phyloP scores from a whole-genome alignment of 2,329 filamentous ascomycete species.

The Pleoardoris graminearum region DNA sequence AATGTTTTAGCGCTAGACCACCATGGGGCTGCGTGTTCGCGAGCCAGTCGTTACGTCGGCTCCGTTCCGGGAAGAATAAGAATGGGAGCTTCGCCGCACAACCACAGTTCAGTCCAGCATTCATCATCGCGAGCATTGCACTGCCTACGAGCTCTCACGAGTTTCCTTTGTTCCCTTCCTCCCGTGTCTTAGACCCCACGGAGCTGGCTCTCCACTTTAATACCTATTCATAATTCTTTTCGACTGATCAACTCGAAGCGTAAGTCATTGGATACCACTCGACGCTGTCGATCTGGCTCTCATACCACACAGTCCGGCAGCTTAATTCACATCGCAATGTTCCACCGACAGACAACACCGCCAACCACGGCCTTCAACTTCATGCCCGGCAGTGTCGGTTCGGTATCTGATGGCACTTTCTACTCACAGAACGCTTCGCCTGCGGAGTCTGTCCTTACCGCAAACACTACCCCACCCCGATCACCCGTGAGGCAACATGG shows the following conservation, averaged over 20 bases:
- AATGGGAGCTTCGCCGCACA: conserved; percentile 44
- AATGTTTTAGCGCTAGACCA: conserved; percentile 41
- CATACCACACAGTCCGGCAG: conserved; percentile 41
- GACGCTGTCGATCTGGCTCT: conserved; percentile 13
- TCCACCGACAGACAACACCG: conserved; percentile 51
- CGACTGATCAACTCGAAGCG: conserved; percentile 27
- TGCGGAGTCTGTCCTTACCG: conserved; percentile 66
- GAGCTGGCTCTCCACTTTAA: conserved; percentile 52
- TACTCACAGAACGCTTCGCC: conserved; percentile 70
- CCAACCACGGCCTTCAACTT: conserved; percentile 45
- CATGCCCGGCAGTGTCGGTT: conserved; percentile 46
- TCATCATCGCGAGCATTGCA: conserved; percentile 25
- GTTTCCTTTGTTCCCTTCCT: conserved; percentile 42
- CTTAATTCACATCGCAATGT: conserved; percentile 44
- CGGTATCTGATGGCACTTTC: conserved; percentile 62
- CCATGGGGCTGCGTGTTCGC: conserved; percentile 17
- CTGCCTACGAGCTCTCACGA: conserved; percentile 35
- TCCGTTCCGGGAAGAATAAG: conserved; percentile 42
- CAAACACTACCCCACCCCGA: conserved; percentile 68
- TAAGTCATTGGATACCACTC: conserved; percentile 30
- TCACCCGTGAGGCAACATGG: conserved; percentile 79
- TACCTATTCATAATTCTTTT: conserved; percentile 44
- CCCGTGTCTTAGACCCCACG: conserved; percentile 47
- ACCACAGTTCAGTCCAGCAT: conserved; percentile 30
- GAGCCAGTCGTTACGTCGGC: conserved; percentile 37